These are phyloP conservation scores for Scutellaria baicalensis DNA, from an alignment of 257 asterid species.

Conservation along the genomic window DNA sequence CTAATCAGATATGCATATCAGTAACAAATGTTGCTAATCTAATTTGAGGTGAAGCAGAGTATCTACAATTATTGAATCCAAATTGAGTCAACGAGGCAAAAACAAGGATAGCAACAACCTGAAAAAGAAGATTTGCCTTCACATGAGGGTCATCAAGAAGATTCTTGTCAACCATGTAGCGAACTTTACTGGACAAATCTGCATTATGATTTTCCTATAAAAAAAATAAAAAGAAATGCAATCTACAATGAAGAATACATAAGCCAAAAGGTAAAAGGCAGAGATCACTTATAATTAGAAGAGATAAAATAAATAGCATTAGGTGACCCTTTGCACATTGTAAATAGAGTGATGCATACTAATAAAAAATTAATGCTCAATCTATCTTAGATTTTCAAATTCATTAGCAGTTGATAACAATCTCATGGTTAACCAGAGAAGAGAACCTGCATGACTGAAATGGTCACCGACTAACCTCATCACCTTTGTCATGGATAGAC, in stretches of 20 bases:
- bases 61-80: background rate
- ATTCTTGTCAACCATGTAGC: constrained; percentile 65
- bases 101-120: constrained; percentile 41
- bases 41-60: background rate
- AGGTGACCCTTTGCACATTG: background rate
- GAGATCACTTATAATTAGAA: background rate
- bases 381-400: background rate
- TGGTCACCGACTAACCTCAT: background rate
- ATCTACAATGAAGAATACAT: background rate
- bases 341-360: too few relatives aligned
- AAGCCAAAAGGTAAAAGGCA: constrained; percentile 1
- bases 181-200: constrained; percentile 64
- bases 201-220: constrained; percentile 79
- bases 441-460: background rate
- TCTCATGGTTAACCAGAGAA: background rate
- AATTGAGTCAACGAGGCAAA: constrained; percentile 2
- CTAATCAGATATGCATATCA: background rate
- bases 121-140: constrained; percentile 92
- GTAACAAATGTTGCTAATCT: background rate
- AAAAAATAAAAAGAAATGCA: background rate
- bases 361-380: background rate
- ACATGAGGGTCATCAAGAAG: constrained; percentile 97
- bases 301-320: background rate
- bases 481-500: constrained; percentile 2
- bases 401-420: background rate